These are phyloP conservation scores for Tetracladium marchalianum DNA, from an alignment of 495 filamentous ascomycete genomes.

Conservation along the genomic window DNA sequence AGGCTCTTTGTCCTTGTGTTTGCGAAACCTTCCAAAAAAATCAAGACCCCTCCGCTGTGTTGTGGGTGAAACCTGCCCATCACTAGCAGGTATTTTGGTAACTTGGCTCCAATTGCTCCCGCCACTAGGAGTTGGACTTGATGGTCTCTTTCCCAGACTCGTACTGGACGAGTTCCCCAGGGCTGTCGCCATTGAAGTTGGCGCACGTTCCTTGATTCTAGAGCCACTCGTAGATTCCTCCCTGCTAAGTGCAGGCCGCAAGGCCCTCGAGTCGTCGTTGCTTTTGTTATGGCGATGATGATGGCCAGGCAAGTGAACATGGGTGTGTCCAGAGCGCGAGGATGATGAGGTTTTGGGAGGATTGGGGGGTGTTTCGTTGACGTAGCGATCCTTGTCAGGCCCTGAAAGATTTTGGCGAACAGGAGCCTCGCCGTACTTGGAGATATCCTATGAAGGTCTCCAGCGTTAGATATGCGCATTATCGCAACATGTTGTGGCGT, in stretches of 20 bases:
- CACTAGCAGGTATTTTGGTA: slow-evolving; percentile 4
- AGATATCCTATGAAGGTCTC: slow-evolving; percentile 52
- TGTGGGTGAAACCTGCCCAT: slow-evolving; percentile 39
- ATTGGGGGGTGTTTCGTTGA: slow-evolving; percentile 31
- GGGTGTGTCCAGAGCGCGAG: slow-evolving; percentile 30
- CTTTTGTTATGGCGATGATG: slow-evolving; percentile 66
- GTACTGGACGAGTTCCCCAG: slow-evolving; percentile 16
- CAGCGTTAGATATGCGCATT: slow-evolving; percentile 4
- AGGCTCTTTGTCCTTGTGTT: slow-evolving; percentile 49
- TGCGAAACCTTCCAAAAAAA: slow-evolving; percentile 53
- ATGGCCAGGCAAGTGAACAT: slow-evolving; percentile 17
- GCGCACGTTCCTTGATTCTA: slow-evolving; percentile 39
- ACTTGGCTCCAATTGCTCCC: slow-evolving; percentile 14
- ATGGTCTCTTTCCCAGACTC: slow-evolving; percentile 42
- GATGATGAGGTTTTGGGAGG: slow-evolving; percentile 42
- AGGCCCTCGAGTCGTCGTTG: slow-evolving; percentile 59
- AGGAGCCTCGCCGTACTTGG: slow-evolving; percentile 73
- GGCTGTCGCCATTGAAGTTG: slow-evolving; percentile 52
- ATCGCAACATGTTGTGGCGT: background rate
- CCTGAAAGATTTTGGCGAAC: slow-evolving; percentile 63
- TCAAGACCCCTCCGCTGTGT: slow-evolving; percentile 51
- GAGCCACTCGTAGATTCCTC: slow-evolving; percentile 48
- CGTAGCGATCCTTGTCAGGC: slow-evolving; percentile 57
- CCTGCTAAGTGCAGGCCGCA: slow-evolving; percentile 54
- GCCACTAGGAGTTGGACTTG: slow-evolving; percentile 27